Conservation (phyloP, 768 basidiomycete species). For the Leccinum ochraceum region DNA sequence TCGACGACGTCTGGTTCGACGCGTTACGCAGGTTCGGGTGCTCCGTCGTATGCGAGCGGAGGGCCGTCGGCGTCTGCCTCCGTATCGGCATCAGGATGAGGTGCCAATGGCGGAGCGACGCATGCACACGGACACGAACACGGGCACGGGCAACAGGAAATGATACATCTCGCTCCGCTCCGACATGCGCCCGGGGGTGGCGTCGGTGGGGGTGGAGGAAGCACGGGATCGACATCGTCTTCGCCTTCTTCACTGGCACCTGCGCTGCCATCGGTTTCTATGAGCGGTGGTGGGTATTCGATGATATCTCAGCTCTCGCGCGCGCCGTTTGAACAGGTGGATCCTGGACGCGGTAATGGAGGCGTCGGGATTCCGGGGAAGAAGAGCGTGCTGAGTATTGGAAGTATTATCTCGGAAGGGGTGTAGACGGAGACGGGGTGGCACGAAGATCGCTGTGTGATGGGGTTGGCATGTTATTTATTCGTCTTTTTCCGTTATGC, state of each 20-base stretch:
- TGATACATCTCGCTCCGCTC: background rate
- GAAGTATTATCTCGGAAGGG: conserved; percentile 64
- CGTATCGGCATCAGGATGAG: no score
- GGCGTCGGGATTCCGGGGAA: conserved; percentile 36
- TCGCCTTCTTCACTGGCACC: conserved; percentile 29
- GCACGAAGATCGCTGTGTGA: no score
- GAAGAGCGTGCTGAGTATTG: conserved; percentile 70
- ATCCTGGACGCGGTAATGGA: conserved; percentile 20
- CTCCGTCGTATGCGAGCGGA: no score
- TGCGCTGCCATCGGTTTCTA: conserved; percentile 21
- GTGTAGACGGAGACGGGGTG: conserved; percentile 9
- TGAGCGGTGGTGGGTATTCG: conserved; percentile 23
- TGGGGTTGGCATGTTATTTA: background rate
- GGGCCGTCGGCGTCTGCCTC: no score
- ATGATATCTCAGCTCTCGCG: conserved; percentile 32
- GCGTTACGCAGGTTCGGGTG: no score
- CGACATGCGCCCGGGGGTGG: conserved; percentile 11
- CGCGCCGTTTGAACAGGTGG: conserved; percentile 32
- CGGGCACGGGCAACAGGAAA: no score
- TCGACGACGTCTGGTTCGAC: no score
- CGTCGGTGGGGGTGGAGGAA: conserved; percentile 6
- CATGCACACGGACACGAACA: no score
- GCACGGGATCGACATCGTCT: conserved; percentile 22
- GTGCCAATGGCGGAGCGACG: no score
- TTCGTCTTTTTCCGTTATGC: background rate